These are phyloP conservation scores for Kluyveromyces starmeri DNA, from an alignment of 805 yeast species.

Conservation along the genomic window DNA sequence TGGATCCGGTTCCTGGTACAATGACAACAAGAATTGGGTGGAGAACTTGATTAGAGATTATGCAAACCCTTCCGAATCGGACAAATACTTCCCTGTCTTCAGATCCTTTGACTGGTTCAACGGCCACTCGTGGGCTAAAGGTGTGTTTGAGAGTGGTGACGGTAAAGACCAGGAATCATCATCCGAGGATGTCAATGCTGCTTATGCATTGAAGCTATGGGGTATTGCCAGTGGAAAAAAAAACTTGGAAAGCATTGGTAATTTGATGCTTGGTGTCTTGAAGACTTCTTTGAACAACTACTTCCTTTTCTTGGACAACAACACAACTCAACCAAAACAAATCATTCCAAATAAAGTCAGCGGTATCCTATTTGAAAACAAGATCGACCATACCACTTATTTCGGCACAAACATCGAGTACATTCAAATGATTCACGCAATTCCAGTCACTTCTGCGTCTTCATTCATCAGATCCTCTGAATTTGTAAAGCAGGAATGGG, in stretches of 20 bases:
- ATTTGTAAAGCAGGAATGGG: slow-evolving; percentile 61
- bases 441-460: slow-evolving; percentile 63
- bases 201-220: slow-evolving; percentile 60
- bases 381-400: slow-evolving; percentile 64
- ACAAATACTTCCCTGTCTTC: slow-evolving; percentile 52
- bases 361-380: slow-evolving; percentile 67
- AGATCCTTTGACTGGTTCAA: slow-evolving; percentile 67
- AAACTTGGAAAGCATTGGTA: slow-evolving; percentile 45
- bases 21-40: slow-evolving; percentile 42
- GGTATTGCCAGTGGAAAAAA: slow-evolving; percentile 46
- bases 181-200: slow-evolving; percentile 66
- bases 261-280: slow-evolving; percentile 53
- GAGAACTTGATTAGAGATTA: slow-evolving; percentile 56
- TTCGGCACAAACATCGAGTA: slow-evolving; percentile 66
- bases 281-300: slow-evolving; percentile 44
- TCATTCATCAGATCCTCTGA: slow-evolving; percentile 45
- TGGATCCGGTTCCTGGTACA: slow-evolving; percentile 43
- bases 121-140: slow-evolving; percentile 77
- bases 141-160: slow-evolving; percentile 60
- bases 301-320: slow-evolving; percentile 45
- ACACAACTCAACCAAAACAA: slow-evolving; percentile 45
- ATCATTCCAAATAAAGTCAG: slow-evolving; percentile 57
- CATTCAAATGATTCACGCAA: slow-evolving; percentile 72
- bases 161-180: slow-evolving; percentile 72
- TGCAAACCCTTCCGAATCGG: slow-evolving; percentile 49